These are phyloP conservation scores for Microbotryum intermedium DNA, from an alignment of 1,284 basidiomycete species.

Conservation along the genomic window DNA sequence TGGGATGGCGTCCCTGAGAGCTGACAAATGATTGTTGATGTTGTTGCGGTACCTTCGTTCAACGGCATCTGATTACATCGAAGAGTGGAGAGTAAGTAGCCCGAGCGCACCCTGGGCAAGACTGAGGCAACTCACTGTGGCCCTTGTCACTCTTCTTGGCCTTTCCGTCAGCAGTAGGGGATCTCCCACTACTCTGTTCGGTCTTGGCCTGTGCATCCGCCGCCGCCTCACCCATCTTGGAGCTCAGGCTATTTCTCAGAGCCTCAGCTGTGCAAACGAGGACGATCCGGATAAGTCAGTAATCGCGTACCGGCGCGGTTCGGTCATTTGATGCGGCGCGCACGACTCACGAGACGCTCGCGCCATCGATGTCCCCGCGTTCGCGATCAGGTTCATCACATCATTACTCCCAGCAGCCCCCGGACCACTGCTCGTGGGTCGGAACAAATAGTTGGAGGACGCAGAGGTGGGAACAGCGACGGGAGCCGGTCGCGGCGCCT, in stretches of 20 bases:
- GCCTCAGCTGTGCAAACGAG: neutral
- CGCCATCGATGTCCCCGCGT: constrained; percentile 8
- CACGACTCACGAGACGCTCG: neutral
- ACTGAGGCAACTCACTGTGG: constrained; percentile 12
- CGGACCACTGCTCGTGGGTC: too few species aligned
- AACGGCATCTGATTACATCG: constrained; percentile 29
- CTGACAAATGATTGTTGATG: constrained; percentile 32
- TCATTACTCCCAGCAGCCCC: too few species aligned
- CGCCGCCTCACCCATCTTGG: neutral
- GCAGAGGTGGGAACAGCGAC: too few species aligned
- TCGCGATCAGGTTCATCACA: constrained; percentile 17
- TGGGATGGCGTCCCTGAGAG: constrained; percentile 30
- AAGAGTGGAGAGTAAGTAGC: neutral
- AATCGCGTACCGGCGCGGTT: constrained; percentile 4
- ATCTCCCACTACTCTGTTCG: neutral
- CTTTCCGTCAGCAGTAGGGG: neutral
- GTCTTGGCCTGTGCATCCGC: neutral
- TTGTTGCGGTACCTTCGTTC: constrained; percentile 34
- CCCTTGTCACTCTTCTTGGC: constrained; percentile 17
- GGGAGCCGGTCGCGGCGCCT: too few species aligned
- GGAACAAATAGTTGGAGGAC: too few species aligned
- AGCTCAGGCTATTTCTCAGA: neutral
- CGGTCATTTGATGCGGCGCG: constrained; percentile 10
- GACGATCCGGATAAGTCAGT: neutral
- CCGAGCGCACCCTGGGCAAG: neutral